Conservation (phyloP, 139 green algal species). For the Chlorella sp. region DNA sequence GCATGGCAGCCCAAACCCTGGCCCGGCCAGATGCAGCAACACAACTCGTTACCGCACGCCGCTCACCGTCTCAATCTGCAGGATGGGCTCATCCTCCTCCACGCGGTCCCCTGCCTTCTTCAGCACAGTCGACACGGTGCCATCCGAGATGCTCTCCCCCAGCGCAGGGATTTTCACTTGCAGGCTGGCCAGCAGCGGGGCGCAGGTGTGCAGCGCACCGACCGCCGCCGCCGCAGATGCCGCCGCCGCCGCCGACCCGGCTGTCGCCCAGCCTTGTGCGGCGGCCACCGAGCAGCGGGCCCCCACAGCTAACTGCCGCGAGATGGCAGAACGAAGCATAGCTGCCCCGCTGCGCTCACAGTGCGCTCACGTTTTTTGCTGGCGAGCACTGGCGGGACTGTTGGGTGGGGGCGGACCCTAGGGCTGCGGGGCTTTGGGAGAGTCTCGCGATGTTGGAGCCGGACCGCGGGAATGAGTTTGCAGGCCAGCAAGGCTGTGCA, state of each 20-base stretch:
- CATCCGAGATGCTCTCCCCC: slow-evolving; percentile 55
- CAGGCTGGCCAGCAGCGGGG: slow-evolving; percentile 15
- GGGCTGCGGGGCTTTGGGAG: too few relatives aligned
- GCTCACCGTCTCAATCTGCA: slow-evolving; percentile 14
- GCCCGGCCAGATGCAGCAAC: too few relatives aligned
- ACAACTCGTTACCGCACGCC: neutral
- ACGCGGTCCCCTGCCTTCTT: slow-evolving; percentile 44
- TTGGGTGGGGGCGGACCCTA: neutral
- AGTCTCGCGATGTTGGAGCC: too few relatives aligned
- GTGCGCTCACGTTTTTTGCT: too few relatives aligned
- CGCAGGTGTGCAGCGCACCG: neutral
- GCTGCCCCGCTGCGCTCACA: neutral
- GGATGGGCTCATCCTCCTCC: slow-evolving; percentile 51
- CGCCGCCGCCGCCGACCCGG: neutral
- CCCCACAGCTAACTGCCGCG: neutral
- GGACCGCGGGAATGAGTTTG: too few relatives aligned
- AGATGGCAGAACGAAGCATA: neutral
- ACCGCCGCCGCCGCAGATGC: neutral
- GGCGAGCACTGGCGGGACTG: neutral
- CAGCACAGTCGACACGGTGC: slow-evolving; percentile 38
- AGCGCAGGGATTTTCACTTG: slow-evolving; percentile 45
- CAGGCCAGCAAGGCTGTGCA: too few relatives aligned
- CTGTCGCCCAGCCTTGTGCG: neutral
- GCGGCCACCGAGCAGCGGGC: neutral
- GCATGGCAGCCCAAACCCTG: too few relatives aligned